Conservation (phyloP, 2,329 filamentous ascomycete genomes). For the Trichoderma aggressivum region DNA sequence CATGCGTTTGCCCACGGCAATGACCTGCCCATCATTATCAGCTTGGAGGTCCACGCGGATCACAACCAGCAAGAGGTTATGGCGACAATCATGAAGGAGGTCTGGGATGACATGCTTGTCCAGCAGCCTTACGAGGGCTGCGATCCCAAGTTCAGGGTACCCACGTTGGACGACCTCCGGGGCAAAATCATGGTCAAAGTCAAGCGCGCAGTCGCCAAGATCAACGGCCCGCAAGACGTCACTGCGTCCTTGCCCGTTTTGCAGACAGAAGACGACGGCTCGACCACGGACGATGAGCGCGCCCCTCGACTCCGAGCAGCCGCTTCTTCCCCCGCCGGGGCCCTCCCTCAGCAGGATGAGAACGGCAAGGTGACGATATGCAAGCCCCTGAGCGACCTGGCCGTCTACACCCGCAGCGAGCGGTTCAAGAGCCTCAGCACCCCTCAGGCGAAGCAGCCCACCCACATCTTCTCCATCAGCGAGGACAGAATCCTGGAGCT, state of each 20-base stretch:
- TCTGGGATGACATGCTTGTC: conserved; percentile 74
- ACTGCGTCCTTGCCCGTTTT: conserved; percentile 33
- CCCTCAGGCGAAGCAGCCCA: conserved; percentile 55
- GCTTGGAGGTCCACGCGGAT: conserved; percentile 84
- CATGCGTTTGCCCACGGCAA: conserved; percentile 73
- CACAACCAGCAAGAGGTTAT: conserved; percentile 83
- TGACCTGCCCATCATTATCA: conserved; percentile 82
- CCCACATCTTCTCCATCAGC: conserved; percentile 82
- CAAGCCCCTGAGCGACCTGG: conserved; percentile 67
- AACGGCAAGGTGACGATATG: conserved; percentile 60
- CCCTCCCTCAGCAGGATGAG: conserved; percentile 22
- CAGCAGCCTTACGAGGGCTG: conserved; percentile 52
- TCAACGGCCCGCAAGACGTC: conserved; percentile 27
- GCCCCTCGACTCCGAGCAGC: conserved; percentile 6
- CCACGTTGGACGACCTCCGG: conserved; percentile 67
- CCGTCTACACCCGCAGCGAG: conserved; percentile 83
- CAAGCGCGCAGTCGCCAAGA: conserved; percentile 53
- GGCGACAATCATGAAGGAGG: conserved; percentile 89
- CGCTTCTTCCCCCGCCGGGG: neutral
- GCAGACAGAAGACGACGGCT: conserved; percentile 37
- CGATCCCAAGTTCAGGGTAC: conserved; percentile 55
- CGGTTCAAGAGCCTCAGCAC: conserved; percentile 72
- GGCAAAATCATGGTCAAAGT: conserved; percentile 83
- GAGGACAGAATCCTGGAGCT: conserved; percentile 69
- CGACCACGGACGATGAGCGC: conserved; percentile 44